Evolutionary conservation across 2,329 filamentous ascomycete species (phyloP).

Genomic region (Talaromyces sp.): DNA sequence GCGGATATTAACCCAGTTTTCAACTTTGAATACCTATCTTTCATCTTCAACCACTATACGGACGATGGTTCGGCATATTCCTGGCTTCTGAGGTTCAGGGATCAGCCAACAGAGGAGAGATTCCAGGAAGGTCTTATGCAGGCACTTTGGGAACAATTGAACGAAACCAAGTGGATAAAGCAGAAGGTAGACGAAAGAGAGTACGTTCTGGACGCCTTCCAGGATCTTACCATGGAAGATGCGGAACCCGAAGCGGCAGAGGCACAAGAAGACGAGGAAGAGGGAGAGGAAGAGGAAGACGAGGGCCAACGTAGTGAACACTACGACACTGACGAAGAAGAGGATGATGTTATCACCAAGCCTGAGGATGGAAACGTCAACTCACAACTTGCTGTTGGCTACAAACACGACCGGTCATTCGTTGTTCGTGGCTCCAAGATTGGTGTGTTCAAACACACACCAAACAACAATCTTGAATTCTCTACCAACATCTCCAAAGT

Average conservation of each 20-base stretch:
- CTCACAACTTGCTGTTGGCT: conserved; percentile 89
- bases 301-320: conserved; percentile 64
- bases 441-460: conserved; percentile 95
- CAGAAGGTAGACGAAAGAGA: conserved; percentile 87
- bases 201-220: conserved; percentile 92
- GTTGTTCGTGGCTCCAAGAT: conserved; percentile 97
- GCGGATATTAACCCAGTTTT: conserved; percentile 97
- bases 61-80: conserved; percentile 87
- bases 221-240: conserved; percentile 90
- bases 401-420: conserved; percentile 95
- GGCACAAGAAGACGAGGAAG: conserved; percentile 51
- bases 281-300: conserved; percentile 57
- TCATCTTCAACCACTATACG: conserved; percentile 97
- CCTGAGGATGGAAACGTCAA: conserved; percentile 80
- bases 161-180: conserved; percentile 90
- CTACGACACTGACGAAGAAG: conserved; percentile 71
- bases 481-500: conserved; percentile 97
- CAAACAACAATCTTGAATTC: conserved; percentile 89
- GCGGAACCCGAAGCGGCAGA: conserved; percentile 52
- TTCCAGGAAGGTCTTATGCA: conserved; percentile 96
- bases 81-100: conserved; percentile 89
- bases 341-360: conserved; percentile 64
- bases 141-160: conserved; percentile 92
- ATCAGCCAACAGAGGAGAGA: conserved; percentile 70
- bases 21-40: conserved; percentile 98